phyloP scores from a whole-genome alignment of 352 stramenopile species.

The Globisporangium uncinulatum region DNA sequence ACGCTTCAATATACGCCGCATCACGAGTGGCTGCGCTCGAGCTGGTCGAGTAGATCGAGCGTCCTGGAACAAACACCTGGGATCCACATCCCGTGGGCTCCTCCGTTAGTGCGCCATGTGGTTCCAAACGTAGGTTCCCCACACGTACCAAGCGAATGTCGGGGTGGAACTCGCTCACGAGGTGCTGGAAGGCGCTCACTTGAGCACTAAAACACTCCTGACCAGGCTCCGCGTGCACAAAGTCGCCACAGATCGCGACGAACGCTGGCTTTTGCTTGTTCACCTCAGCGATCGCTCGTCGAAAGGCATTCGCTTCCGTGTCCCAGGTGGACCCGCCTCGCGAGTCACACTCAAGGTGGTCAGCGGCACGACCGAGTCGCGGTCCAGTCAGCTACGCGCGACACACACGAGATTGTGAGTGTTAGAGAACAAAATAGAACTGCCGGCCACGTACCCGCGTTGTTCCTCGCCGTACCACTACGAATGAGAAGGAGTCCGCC shows the following conservation, averaged over 20 bases:
- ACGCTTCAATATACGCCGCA: conserved; percentile 17
- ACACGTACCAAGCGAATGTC: conserved; percentile 50
- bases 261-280: conserved; percentile 56
- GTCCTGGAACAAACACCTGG: conserved; percentile 53
- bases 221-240: conserved; percentile 34
- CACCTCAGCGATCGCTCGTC: conserved; percentile 32
- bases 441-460: too few relatives aligned
- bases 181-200: conserved; percentile 44
- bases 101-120: background rate
- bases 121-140: background rate
- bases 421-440: background rate
- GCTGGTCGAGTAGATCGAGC: conserved; percentile 10
- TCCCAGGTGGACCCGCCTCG: conserved; percentile 45
- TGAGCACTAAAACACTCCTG: conserved; percentile 37
- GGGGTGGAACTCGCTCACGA: conserved; percentile 54
- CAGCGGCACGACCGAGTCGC: conserved; percentile 27
- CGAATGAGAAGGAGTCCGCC: conserved; percentile 58
- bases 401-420: background rate
- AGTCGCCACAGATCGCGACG: conserved; percentile 61
- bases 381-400: conserved; percentile 43
- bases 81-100: background rate
- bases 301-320: conserved; percentile 33
- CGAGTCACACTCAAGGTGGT: conserved; percentile 24
- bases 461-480: conserved; percentile 29
- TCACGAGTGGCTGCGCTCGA: conserved; percentile 6